These are phyloP conservation scores for Globisporangium alternatum DNA, from an alignment of 352 stramenopile genomes.

Conservation along the genomic window DNA sequence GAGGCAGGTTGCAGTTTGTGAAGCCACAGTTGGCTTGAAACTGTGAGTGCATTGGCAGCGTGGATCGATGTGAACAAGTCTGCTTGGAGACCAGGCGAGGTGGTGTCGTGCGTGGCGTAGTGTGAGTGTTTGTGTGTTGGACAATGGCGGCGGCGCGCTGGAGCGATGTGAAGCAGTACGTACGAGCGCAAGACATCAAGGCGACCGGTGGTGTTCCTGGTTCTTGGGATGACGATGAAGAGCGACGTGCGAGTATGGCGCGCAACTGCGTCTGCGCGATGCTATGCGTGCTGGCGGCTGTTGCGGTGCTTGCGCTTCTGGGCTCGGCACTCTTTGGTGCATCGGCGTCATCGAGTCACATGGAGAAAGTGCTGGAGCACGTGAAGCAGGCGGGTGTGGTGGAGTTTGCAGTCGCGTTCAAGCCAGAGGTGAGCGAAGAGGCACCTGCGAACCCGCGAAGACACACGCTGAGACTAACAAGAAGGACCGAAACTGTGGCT, in stretches of 20 bases:
- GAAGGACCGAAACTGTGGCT: not conserved
- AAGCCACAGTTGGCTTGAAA: conserved; percentile 4
- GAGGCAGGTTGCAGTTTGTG: conserved; percentile 3
- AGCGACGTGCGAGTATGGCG: conserved; percentile 18
- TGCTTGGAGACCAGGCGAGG: not conserved
- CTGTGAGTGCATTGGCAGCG: not conserved
- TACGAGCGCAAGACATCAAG: not conserved
- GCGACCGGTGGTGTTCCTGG: not conserved
- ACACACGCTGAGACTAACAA: not conserved
- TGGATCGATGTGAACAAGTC: not conserved
- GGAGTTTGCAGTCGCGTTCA: conserved; percentile 31
- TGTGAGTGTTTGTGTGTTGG: not conserved
- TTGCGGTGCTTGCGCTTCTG: conserved; percentile 34
- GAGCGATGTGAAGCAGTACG: conserved; percentile 7
- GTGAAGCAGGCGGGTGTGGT: conserved; percentile 27
- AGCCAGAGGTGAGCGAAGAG: not conserved
- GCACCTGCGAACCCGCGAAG: not conserved
- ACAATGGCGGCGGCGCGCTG: not conserved
- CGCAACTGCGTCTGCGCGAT: conserved; percentile 27
- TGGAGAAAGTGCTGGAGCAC: conserved; percentile 20
- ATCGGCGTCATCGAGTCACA: conserved; percentile 22
- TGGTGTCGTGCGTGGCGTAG: not conserved
- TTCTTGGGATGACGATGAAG: not conserved
- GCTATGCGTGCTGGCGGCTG: conserved; percentile 23
- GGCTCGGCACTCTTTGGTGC: conserved; percentile 22